Conservation (phyloP, 1,284 basidiomycete genomes). For the Leccinum fuscescens region DNA sequence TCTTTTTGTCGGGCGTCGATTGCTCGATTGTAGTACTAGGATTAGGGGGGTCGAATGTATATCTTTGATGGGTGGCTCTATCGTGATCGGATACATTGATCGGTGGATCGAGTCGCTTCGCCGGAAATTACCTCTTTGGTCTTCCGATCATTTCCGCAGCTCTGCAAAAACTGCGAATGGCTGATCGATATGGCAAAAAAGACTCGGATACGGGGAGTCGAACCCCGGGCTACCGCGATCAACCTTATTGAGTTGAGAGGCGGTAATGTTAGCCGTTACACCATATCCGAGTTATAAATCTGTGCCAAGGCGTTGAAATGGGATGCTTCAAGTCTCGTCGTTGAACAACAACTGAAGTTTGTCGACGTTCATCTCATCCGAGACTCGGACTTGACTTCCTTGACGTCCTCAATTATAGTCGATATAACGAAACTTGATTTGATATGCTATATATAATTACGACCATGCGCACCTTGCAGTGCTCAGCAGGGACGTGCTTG, state of each 20-base stretch:
- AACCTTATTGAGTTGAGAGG: slow-evolving; percentile 20
- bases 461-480: too few species aligned
- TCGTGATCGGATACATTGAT: not conserved
- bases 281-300: slow-evolving; percentile 23
- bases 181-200: not conserved
- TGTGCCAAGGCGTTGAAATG: not conserved
- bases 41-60: too few species aligned
- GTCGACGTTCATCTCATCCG: too few species aligned
- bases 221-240: slow-evolving; percentile 54
- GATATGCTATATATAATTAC: too few species aligned
- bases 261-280: slow-evolving; percentile 35
- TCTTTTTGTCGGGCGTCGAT: not conserved
- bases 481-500: slow-evolving; percentile 23
- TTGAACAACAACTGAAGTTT: too few species aligned
- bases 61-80: too few species aligned
- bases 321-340: too few species aligned
- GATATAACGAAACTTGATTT: too few species aligned
- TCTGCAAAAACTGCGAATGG: too few species aligned
- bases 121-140: not conserved
- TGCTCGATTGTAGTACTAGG: not conserved
- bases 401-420: too few species aligned
- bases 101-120: not conserved
- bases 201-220: slow-evolving; percentile 53
- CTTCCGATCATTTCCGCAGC: too few species aligned
- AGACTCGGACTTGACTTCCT: too few species aligned